These are phyloP conservation scores for Amphibolis antarctica DNA, from an alignment of 106 monocot species.

Conservation along the genomic window DNA sequence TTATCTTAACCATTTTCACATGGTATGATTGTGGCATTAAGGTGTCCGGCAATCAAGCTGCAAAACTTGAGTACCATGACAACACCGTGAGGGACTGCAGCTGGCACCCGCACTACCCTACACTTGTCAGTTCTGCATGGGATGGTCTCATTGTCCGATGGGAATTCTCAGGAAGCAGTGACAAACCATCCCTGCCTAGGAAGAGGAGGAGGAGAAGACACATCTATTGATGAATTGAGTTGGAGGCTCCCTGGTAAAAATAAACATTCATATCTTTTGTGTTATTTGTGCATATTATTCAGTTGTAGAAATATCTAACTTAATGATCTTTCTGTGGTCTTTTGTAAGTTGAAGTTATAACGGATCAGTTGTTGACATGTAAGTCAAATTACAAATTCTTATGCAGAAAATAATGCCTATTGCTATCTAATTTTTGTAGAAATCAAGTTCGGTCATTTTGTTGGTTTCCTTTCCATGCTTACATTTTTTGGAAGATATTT, in stretches of 20 bases:
- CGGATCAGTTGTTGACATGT: too few species aligned
- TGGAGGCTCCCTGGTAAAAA: background rate
- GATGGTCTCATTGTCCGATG: slow-evolving; percentile 55
- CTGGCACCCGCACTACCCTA: slow-evolving; percentile 74
- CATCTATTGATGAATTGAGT: slow-evolving; percentile 4
- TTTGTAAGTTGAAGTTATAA: too few species aligned
- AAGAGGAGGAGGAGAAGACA: slow-evolving; percentile 4
- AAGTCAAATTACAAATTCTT: too few species aligned
- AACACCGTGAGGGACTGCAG: slow-evolving; percentile 67
- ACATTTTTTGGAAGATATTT: too few species aligned
- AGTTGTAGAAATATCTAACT: too few species aligned
- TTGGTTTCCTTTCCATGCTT: too few species aligned
- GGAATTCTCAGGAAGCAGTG: slow-evolving; percentile 36
- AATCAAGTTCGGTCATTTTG: too few species aligned
- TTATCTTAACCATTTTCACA: background rate
- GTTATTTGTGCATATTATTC: background rate
- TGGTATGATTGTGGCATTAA: background rate
- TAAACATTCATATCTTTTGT: background rate
- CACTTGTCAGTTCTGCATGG: slow-evolving; percentile 65
- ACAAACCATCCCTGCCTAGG: background rate
- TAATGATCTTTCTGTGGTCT: too few species aligned
- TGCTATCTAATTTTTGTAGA: too few species aligned
- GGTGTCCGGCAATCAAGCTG: slow-evolving; percentile 60
- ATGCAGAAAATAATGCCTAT: too few species aligned
- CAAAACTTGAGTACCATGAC: slow-evolving; percentile 37